Percentiles rank a stretch among this genome's conserved stretches.
Conservation (phyloP, 2,329 filamentous ascomycete genomes). For the Pestalotiopsis sp. region DNA sequence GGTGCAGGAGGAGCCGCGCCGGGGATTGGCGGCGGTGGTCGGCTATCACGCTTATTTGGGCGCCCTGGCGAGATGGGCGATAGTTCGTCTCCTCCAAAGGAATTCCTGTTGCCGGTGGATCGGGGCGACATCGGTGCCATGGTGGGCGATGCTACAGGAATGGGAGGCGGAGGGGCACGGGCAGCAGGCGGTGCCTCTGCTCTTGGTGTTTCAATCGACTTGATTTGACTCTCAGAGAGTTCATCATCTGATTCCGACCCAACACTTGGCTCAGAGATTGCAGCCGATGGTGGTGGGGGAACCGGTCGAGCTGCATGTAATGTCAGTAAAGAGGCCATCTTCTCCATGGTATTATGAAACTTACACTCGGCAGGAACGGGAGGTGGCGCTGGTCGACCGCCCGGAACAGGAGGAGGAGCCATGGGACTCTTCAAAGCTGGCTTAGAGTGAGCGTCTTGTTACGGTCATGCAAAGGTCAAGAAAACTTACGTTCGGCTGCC, state of each 20-base stretch:
- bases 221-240: constrained; percentile 59
- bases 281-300: constrained; percentile 54
- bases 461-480: constrained; percentile 16
- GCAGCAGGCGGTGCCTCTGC: constrained; percentile 39
- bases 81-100: constrained; percentile 37
- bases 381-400: constrained; percentile 56
- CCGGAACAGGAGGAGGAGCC: constrained; percentile 48
- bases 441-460: constrained; percentile 20
- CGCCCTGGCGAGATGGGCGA: constrained; percentile 41
- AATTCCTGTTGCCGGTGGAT: constrained; percentile 31
- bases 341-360: constrained; percentile 31
- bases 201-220: constrained; percentile 44
- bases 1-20: constrained; percentile 51
- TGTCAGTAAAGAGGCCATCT: constrained; percentile 25
- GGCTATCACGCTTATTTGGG: constrained; percentile 57
- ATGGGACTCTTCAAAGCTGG: constrained; percentile 21
- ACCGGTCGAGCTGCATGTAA: constrained; percentile 53
- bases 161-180: constrained; percentile 43
- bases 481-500: constrained; percentile 28
- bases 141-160: constrained; percentile 46
- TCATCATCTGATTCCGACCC: constrained; percentile 92
- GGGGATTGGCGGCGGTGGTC: constrained; percentile 64
- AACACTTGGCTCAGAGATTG: constrained; percentile 66
- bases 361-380: constrained; percentile 64
- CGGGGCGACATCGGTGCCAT: constrained; percentile 45